Evolutionary conservation across 2,329 filamentous ascomycete genomes (phyloP), one percentile per base, ranked within the genome.

Genomic region (Apiospora koreana): DNA sequence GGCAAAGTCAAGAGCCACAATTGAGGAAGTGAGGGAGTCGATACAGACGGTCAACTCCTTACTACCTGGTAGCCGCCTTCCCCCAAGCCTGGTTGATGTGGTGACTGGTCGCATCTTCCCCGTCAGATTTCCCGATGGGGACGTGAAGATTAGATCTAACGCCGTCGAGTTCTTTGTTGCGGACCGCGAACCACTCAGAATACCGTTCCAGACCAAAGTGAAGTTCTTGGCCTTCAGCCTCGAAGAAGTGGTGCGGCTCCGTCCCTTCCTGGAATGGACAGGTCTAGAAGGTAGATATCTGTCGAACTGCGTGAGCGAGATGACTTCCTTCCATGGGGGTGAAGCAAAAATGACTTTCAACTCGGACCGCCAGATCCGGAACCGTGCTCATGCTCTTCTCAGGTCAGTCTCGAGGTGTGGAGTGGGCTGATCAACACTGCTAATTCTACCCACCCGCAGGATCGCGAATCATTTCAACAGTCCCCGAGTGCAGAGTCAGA

Each of bases 181-280:
- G 1, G 82, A 84, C 66, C 78, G 79, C 31, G 75, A 81, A 9
- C 23, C 48, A 0, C 68, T 82, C 1, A 67, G 64, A 0, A 71
- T 75, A 3, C 67, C 71, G 0, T 84, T 84, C 65, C 25, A 66
- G 0, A 25, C 68, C 6, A 74, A 70, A 14, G 76, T 78, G 3
- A 81, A 78, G 65, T 70, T 80, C 2, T 73, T 84, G 0, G 81
- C 83, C 69, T 83, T 82, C 67, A 72, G 64, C 0, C 65, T 82
- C 1, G 75, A 81, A 8, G 79, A 84, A 1, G 73, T 81, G 4
- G 72, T 70, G 1, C 71, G 69, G 0, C 69, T 84, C 0, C 69
- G 69, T 3, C 75, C 75, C 0, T 79, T 84, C 5, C 18, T 84
- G 5, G 54, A 74, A 0, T 85, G 82, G 82, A 65, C 74, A 3